Conservation (phyloP, 2,329 filamentous ascomycete species). For the Whalleya microplaca region DNA sequence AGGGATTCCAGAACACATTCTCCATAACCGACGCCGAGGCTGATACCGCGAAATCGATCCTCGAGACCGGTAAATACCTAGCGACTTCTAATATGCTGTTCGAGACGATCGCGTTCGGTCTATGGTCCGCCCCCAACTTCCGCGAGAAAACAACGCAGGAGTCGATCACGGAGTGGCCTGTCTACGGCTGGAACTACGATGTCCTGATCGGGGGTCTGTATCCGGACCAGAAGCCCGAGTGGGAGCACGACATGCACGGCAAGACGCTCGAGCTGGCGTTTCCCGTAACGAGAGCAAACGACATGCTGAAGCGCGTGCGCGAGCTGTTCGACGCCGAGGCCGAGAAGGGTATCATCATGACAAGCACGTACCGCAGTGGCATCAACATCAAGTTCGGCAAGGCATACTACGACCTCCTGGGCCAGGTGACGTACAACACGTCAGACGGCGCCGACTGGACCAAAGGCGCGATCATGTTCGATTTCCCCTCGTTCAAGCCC, state of each 20-base stretch:
- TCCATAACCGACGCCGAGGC: slow-evolving; percentile 51
- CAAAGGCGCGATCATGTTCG: slow-evolving; percentile 57
- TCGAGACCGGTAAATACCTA: slow-evolving; percentile 52
- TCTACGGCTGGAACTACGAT: slow-evolving; percentile 58
- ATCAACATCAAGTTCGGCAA: slow-evolving; percentile 58
- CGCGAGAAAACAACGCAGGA: slow-evolving; percentile 52
- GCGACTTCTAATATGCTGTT: slow-evolving; percentile 52
- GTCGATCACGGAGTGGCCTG: slow-evolving; percentile 50
- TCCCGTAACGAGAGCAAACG: slow-evolving; percentile 52
- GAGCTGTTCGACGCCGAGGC: slow-evolving; percentile 52
- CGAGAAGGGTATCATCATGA: slow-evolving; percentile 49
- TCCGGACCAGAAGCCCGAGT: slow-evolving; percentile 50
- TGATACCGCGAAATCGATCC: slow-evolving; percentile 43
- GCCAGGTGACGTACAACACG: slow-evolving; percentile 53
- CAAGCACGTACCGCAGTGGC: slow-evolving; percentile 54
- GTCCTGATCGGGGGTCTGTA: slow-evolving; percentile 57
- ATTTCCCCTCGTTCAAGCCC: slow-evolving; percentile 54
- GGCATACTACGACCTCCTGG: slow-evolving; percentile 52
- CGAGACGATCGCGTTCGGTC: slow-evolving; percentile 52
- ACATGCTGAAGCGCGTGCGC: slow-evolving; percentile 52
- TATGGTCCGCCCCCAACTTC: slow-evolving; percentile 57
- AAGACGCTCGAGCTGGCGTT: slow-evolving; percentile 56
- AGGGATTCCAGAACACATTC: slow-evolving; percentile 57
- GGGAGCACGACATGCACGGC: slow-evolving; percentile 53
- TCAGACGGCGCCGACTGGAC: slow-evolving; percentile 52